Conservation (phyloP, 2,329 filamentous ascomycete species). For the Talaromyces rugulosus region DNA sequence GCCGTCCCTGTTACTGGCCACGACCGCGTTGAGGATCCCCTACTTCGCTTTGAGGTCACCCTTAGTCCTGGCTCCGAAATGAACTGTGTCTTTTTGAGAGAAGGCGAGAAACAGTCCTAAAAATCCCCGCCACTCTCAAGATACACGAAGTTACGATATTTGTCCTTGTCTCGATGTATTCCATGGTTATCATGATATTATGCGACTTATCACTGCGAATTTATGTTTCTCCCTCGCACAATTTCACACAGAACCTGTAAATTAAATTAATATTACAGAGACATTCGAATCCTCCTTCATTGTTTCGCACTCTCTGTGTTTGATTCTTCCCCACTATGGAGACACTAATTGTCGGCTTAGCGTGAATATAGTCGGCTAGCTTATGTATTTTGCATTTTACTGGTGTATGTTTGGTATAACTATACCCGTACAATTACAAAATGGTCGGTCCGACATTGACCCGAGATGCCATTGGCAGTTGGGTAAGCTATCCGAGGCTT, state of each 20-base stretch:
- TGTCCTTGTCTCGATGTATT: not conserved
- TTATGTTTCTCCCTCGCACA: not conserved
- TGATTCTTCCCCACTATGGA: too few species aligned
- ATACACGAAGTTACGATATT: not conserved
- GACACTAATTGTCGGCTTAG: too few species aligned
- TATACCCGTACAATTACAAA: too few species aligned
- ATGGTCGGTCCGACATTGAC: too few species aligned
- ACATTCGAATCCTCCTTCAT: too few species aligned
- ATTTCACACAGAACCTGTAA: not conserved
- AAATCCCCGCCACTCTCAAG: not conserved
- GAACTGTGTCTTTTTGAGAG: constrained; percentile 36
- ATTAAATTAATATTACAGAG: not conserved
- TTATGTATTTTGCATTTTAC: too few species aligned
- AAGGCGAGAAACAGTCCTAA: constrained; percentile 17
- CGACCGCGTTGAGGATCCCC: constrained; percentile 31
- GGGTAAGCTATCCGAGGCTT: too few species aligned
- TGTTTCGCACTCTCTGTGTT: too few species aligned
- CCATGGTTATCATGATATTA: not conserved
- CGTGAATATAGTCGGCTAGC: too few species aligned
- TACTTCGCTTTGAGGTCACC: constrained; percentile 35
- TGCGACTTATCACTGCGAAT: not conserved
- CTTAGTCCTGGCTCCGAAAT: constrained; percentile 34
- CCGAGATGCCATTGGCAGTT: too few species aligned
- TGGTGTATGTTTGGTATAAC: too few species aligned
- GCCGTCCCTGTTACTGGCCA: constrained; percentile 28